These are phyloP conservation scores for Rhizopus sp. DNA, from an alignment of 371 early-diverging fungal species.

Conservation along the genomic window DNA sequence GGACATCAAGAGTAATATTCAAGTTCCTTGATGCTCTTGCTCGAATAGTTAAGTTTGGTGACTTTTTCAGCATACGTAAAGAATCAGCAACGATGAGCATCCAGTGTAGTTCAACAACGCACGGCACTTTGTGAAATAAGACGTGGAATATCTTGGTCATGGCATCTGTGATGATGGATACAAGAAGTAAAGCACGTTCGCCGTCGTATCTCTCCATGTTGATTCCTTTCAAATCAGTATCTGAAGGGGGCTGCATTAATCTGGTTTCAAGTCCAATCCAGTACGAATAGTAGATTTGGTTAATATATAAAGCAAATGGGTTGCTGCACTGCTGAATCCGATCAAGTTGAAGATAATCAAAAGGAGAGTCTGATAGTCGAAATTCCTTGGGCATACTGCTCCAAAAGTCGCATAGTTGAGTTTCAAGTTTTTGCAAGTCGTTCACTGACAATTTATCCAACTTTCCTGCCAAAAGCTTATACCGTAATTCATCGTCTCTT, in stretches of 20 bases:
- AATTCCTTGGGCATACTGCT: constrained; percentile 25
- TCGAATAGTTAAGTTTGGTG: constrained; percentile 32
- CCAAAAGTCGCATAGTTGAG: constrained; percentile 39
- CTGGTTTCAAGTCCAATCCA: constrained; percentile 40
- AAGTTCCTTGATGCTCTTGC: constrained; percentile 31
- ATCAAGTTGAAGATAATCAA: constrained; percentile 34
- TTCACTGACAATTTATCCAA: constrained; percentile 18
- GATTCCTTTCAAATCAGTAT: constrained; percentile 26
- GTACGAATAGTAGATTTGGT: constrained; percentile 31
- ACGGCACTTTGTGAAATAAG: constrained; percentile 29
- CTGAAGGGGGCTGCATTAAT: constrained; percentile 34
- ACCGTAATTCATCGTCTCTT: constrained; percentile 22
- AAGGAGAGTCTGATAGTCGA: constrained; percentile 33
- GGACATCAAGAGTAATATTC: constrained; percentile 16
- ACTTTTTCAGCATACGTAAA: constrained; percentile 25
- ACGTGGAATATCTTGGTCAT: constrained; percentile 36
- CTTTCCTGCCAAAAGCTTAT: constrained; percentile 30
- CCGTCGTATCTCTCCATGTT: constrained; percentile 33
- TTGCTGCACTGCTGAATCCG: constrained; percentile 35
- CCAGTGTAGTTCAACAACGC: constrained; percentile 43
- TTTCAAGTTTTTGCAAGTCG: constrained; percentile 34
- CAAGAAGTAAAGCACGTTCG: constrained; percentile 40
- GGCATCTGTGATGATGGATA: constrained; percentile 45
- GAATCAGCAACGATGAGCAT: constrained; percentile 37
- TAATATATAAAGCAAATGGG: constrained; percentile 34